Percentiles rank a stretch among this genome's conserved stretches.
Evolutionary conservation across 2,329 filamentous ascomycete species (phyloP).

Genomic region (Claviceps maximensis): DNA sequence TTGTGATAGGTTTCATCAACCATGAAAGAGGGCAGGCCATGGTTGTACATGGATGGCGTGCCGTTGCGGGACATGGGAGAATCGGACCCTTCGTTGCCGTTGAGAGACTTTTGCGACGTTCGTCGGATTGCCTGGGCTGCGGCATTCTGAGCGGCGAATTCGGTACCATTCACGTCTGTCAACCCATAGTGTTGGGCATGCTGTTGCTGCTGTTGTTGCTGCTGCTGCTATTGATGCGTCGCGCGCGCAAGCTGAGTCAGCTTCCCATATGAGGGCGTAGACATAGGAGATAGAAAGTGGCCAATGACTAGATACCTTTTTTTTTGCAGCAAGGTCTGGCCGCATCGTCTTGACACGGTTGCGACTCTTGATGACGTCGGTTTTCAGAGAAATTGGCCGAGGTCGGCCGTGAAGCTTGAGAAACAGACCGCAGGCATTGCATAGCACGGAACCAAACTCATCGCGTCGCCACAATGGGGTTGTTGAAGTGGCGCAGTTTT

Average conservation of each 20-base stretch:
- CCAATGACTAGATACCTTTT: conserved; percentile 52
- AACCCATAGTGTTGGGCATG: conserved; percentile 26
- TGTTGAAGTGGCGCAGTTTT: conserved; percentile 91
- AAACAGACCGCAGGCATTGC: conserved; percentile 96
- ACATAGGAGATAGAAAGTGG: background rate
- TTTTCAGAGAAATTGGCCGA: conserved; percentile 92
- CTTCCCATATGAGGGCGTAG: background rate
- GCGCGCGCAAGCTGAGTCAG: conserved; percentile 3
- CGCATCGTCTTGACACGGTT: conserved; percentile 88
- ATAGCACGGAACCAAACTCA: conserved; percentile 87
- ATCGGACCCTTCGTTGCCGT: conserved; percentile 62
- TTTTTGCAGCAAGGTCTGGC: conserved; percentile 64
- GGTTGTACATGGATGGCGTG: conserved; percentile 62
- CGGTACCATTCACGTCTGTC: conserved; percentile 45
- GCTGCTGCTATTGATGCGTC: conserved; percentile 17
- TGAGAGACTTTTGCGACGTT: conserved; percentile 56
- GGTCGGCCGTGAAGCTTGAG: conserved; percentile 91
- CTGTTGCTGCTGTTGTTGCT: conserved; percentile 22
- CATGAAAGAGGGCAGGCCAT: conserved; percentile 69
- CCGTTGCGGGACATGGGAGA: conserved; percentile 69
- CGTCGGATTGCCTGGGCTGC: conserved; percentile 41
- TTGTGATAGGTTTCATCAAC: conserved; percentile 56
- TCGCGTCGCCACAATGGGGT: conserved; percentile 96
- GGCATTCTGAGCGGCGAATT: conserved; percentile 34
- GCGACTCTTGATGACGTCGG: conserved; percentile 98